Conservation (phyloP, 257 asterid genomes). For the Ocimum tenuiflorum region DNA sequence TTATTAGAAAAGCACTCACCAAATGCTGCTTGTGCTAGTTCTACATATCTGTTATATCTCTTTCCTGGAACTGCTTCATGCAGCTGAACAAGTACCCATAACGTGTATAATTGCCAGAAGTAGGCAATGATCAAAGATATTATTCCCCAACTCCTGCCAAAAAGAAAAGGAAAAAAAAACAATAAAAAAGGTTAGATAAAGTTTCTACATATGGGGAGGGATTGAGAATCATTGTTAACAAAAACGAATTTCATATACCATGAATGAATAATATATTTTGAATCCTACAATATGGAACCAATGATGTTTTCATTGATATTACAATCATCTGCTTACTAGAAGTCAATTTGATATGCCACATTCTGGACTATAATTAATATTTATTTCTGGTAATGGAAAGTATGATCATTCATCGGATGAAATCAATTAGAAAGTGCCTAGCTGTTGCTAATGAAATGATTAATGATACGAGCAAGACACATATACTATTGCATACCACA, state of each 20-base stretch:
- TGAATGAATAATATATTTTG: neutral
- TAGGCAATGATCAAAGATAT: conserved; percentile 75
- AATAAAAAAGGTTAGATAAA: too few species aligned
- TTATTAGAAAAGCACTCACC: conserved; percentile 40
- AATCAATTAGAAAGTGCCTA: neutral
- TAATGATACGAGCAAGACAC: neutral
- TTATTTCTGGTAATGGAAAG: neutral
- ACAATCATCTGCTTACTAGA: neutral
- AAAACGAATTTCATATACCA: neutral
- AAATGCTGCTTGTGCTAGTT: conserved; percentile 97
- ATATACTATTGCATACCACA: neutral
- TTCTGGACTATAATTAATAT: neutral
- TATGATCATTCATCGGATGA: neutral
- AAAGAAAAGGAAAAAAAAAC: neutral
- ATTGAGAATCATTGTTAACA: neutral
- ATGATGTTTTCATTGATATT: neutral
- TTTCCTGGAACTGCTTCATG: conserved; percentile 99
- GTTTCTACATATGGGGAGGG: neutral
- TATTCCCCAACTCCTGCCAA: conserved; percentile 93
- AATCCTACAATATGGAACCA: neutral
- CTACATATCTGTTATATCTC: conserved; percentile 92
- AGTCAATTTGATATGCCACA: neutral
- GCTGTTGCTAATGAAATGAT: neutral
- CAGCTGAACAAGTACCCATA: conserved; percentile 95
- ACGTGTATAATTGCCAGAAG: conserved; percentile 87